Percentiles rank a stretch among this genome's conserved stretches.
These are phyloP conservation scores for Apiotrichum gracile DNA, from an alignment of 1,284 basidiomycete genomes.

Conservation along the genomic window DNA sequence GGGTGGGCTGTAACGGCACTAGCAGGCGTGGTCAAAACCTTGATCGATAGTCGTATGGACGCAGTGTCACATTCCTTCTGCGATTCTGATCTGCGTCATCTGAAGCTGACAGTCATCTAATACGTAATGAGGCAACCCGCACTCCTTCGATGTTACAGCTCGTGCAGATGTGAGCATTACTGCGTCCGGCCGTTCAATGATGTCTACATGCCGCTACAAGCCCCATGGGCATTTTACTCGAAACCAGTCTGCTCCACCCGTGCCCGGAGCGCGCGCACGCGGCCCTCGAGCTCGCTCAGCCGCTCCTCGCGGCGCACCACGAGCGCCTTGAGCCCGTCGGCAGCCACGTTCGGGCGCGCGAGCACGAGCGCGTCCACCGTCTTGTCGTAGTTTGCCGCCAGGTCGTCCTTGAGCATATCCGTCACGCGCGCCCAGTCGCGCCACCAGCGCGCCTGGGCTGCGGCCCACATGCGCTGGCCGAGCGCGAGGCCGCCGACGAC, in stretches of 20 bases:
- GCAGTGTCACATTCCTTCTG: too few relatives aligned
- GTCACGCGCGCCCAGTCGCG: conserved; percentile 64
- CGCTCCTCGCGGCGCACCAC: conserved; percentile 47
- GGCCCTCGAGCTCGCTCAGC: conserved; percentile 51
- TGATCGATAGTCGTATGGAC: too few relatives aligned
- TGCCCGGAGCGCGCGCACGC: conserved; percentile 26
- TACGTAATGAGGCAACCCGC: too few relatives aligned
- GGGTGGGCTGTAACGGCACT: too few relatives aligned
- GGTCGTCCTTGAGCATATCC: conserved; percentile 64
- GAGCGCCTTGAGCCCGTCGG: conserved; percentile 51
- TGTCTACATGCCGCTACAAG: not conserved
- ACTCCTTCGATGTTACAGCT: too few relatives aligned
- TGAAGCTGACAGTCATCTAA: too few relatives aligned
- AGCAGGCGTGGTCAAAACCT: too few relatives aligned
- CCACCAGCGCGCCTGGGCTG: conserved; percentile 65
- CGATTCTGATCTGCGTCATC: too few relatives aligned
- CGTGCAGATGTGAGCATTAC: too few relatives aligned
- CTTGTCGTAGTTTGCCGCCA: conserved; percentile 56
- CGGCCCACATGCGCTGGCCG: conserved; percentile 66
- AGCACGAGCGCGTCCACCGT: conserved; percentile 34
- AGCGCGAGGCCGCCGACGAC: conserved; percentile 57
- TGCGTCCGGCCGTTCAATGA: too few relatives aligned
- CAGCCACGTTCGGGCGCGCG: conserved; percentile 32
- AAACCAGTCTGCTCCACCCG: not conserved
- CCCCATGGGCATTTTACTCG: too few relatives aligned